Evolutionary conservation across 2,329 filamentous ascomycete species (phyloP), one percentile per base, ranked within the genome.

Genomic region (Neonectria hederae): DNA sequence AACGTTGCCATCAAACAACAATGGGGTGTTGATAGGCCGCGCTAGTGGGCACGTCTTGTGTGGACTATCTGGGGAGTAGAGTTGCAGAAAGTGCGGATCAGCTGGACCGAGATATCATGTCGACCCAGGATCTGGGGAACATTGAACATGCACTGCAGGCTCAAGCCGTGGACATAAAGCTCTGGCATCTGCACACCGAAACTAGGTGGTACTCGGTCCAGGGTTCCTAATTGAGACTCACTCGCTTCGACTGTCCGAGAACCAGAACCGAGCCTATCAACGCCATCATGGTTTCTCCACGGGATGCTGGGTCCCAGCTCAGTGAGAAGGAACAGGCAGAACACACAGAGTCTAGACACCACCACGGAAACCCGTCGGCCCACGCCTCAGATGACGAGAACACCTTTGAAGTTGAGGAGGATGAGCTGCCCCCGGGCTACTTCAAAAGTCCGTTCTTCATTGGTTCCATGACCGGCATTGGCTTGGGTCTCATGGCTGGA

Each of bases 371-470:
- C 26, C 9, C 19, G 32, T 46, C 52, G 3, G 13, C 28, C 17
- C 38, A 55, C 17, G 49, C 58, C 10, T 63, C 59, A 2, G 65
- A 69, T 8, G 54, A 69, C 8, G 62, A 64, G 7, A 67, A 64
- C 24, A 63, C 40, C 3, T 73, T 71, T 42, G 68, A 69, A 24
- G 57, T 66, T 11, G 67, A 74, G 8, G 58, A 68, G 26, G 61
- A 64, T 17, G 38, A 63, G 11, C 63, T 72, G 21, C 72, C 72
- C n/a, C 60, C 62, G 2, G 70, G 70, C 1, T 74, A 74, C 56
- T 74, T 68, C 58, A 72, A 54, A 3, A 74, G 72, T 54, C 65
- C 62, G 6, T 75, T 74, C 69, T 75, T 75, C 59, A 55, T 75
- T 30, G 73, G 71, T 8, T 65, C 71, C 19, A 72, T 72, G 68